Evolutionary conservation across 768 basidiomycete genomes (phyloP).

Genomic region (Lentinula sp.): DNA sequence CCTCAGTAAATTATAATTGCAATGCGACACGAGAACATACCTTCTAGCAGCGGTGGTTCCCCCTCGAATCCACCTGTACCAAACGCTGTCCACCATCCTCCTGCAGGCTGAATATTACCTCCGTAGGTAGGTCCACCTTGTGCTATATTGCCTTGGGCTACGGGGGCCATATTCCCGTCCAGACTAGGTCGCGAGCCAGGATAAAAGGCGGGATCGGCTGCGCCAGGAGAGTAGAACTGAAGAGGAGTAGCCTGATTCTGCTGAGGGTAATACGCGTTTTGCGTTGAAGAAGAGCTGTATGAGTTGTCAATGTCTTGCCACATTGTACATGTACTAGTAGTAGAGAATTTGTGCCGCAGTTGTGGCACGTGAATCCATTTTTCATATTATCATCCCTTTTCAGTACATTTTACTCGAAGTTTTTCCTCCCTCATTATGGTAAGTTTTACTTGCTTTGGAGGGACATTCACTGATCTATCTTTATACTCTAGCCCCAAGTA

Average conservation of each 20-base stretch:
- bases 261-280: slow-evolving; percentile 51
- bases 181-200: slow-evolving; percentile 70
- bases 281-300: slow-evolving; percentile 58
- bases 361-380: background rate
- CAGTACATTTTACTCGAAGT: too few relatives aligned
- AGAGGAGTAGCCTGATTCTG: slow-evolving; percentile 51
- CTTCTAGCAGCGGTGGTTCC: slow-evolving; percentile 92
- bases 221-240: slow-evolving; percentile 70
- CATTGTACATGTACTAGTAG: slow-evolving; percentile 32
- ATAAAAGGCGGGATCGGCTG: slow-evolving; percentile 57
- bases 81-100: slow-evolving; percentile 94
- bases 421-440: slow-evolving; percentile 28
- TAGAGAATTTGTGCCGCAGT: slow-evolving; percentile 3
- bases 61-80: slow-evolving; percentile 94
- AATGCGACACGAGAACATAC: slow-evolving; percentile 34
- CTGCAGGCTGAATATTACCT: slow-evolving; percentile 68
- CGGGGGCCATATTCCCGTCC: slow-evolving; percentile 55
- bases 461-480: slow-evolving; percentile 10
- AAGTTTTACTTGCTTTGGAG: slow-evolving; percentile 12
- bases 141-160: slow-evolving; percentile 44
- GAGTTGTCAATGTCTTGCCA: slow-evolving; percentile 60
- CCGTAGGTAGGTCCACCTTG: slow-evolving; percentile 46
- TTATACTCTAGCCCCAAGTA: slow-evolving; percentile 60
- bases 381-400: too few relatives aligned
- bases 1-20: slow-evolving; percentile 3